phyloP scores from a whole-genome alignment of 805 yeast species.

The Wickerhamiella lipophila region DNA sequence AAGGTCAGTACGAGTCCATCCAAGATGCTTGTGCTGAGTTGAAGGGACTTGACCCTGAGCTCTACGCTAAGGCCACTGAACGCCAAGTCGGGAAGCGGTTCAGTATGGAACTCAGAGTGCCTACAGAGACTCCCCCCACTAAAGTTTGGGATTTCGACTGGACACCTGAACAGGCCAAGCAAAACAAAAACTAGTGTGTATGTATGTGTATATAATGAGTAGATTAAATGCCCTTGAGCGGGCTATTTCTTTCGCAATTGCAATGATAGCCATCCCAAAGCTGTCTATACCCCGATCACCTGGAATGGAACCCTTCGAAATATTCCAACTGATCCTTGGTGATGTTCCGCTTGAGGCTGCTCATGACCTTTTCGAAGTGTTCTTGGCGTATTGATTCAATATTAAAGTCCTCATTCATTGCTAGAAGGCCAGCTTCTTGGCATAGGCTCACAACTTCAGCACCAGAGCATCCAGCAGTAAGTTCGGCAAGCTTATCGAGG shows the following conservation, averaged over 20 bases:
- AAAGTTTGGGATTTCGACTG: slow-evolving; percentile 56
- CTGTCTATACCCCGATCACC: neutral
- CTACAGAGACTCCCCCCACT: slow-evolving; percentile 80
- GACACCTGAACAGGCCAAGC: slow-evolving; percentile 17
- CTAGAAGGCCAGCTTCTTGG: slow-evolving; percentile 93
- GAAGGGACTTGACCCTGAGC: slow-evolving; percentile 31
- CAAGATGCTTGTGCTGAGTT: slow-evolving; percentile 62
- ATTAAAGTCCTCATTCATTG: slow-evolving; percentile 65
- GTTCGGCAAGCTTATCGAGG: slow-evolving; percentile 40
- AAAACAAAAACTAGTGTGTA: slow-evolving; percentile 4
- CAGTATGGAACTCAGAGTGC: slow-evolving; percentile 74
- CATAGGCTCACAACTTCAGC: slow-evolving; percentile 87
- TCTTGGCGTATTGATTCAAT: slow-evolving; percentile 36
- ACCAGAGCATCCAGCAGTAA: slow-evolving; percentile 89
- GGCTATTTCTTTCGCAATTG: too few species aligned
- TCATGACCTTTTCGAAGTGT: slow-evolving; percentile 64
- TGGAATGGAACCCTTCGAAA: slow-evolving; percentile 38
- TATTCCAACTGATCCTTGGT: slow-evolving; percentile 75
- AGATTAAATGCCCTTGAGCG: too few species aligned
- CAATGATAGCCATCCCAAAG: too few species aligned
- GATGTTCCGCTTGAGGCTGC: slow-evolving; percentile 61
- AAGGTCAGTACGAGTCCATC: slow-evolving; percentile 52
- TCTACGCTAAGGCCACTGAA: slow-evolving; percentile 51
- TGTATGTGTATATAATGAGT: neutral
- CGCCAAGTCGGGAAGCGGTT: slow-evolving; percentile 48